A percentile compares a stretch with the other conserved stretches of the same genome.
These are phyloP conservation scores for Rhodotorula sp. DNA, from an alignment of 1,284 basidiomycete genomes.

Conservation along the genomic window DNA sequence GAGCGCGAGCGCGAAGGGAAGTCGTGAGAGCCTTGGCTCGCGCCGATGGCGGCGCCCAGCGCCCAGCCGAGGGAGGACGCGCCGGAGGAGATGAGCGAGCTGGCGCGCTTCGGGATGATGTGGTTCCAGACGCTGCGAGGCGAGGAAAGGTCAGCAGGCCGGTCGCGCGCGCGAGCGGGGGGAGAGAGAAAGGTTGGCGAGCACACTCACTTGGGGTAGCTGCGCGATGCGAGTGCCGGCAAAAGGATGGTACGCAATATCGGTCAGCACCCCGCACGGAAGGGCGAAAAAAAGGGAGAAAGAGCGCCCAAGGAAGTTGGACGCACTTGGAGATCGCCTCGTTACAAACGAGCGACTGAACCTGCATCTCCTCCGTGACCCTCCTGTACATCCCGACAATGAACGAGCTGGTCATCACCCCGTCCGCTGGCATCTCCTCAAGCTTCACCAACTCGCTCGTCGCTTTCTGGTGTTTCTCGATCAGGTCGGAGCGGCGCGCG, in stretches of 20 bases:
- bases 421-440: conserved; percentile 3
- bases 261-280: too few relatives aligned
- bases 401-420: conserved; percentile 52
- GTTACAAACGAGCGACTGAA: conserved; percentile 57
- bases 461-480: neutral
- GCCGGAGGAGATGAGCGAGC: conserved; percentile 51
- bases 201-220: too few relatives aligned
- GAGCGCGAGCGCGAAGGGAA: too few relatives aligned
- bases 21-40: conserved; percentile 40
- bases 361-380: neutral
- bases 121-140: conserved; percentile 20
- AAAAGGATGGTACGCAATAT: neutral
- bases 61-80: conserved; percentile 65
- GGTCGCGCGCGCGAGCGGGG: neutral
- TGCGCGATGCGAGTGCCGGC: neutral
- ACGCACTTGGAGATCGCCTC: conserved; percentile 63
- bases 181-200: too few relatives aligned
- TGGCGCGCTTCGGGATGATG: conserved; percentile 14
- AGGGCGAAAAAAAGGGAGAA: neutral
- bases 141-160: neutral
- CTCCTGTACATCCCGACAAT: conserved; percentile 57
- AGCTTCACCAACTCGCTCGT: neutral
- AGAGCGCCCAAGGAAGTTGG: conserved; percentile 48
- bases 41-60: conserved; percentile 63
- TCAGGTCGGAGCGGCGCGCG: conserved; percentile 5